phyloP scores from a whole-genome alignment of 169 alveolate genomes.

The Cardiosporidium cionae region DNA sequence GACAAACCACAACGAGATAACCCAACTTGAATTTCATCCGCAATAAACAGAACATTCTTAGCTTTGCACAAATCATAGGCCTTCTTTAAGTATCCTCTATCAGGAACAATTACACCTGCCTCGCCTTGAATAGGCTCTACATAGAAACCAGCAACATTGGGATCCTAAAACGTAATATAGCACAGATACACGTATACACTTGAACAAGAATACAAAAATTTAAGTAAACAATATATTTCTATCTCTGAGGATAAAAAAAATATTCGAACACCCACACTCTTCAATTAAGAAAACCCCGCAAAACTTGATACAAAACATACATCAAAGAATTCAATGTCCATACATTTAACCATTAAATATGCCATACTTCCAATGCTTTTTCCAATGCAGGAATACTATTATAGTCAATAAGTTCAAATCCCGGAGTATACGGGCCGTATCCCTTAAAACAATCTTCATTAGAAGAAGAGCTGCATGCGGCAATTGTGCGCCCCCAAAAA shows the following conservation, averaged over 20 bases:
- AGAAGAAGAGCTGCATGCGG: slow-evolving; percentile 78
- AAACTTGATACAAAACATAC: too few relatives aligned
- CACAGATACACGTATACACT: background rate
- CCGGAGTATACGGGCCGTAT: slow-evolving; percentile 51
- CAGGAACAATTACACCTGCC: slow-evolving; percentile 86
- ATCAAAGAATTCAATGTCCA: too few relatives aligned
- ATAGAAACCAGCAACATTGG: slow-evolving; percentile 69
- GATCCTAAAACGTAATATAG: slow-evolving; percentile 46
- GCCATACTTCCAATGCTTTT: slow-evolving; percentile 36
- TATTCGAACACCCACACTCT: background rate
- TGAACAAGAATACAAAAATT: slow-evolving; percentile 42
- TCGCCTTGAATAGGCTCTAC: slow-evolving; percentile 91
- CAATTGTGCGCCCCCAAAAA: slow-evolving; percentile 84
- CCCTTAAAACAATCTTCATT: slow-evolving; percentile 69
- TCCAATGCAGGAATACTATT: slow-evolving; percentile 43
- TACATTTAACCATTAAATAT: too few relatives aligned
- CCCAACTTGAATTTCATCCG: slow-evolving; percentile 86
- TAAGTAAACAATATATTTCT: too few relatives aligned
- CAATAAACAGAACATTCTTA: slow-evolving; percentile 50
- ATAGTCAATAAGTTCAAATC: slow-evolving; percentile 55
- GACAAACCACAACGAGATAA: slow-evolving; percentile 87
- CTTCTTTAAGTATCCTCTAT: slow-evolving; percentile 58
- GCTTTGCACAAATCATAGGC: slow-evolving; percentile 63
- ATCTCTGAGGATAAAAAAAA: background rate
- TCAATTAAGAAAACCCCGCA: background rate